A percentile compares a stretch with the other conserved stretches of the same genome.
These are phyloP conservation scores for Allium cepa DNA, from an alignment of 106 monocot genomes.

Conservation along the genomic window DNA sequence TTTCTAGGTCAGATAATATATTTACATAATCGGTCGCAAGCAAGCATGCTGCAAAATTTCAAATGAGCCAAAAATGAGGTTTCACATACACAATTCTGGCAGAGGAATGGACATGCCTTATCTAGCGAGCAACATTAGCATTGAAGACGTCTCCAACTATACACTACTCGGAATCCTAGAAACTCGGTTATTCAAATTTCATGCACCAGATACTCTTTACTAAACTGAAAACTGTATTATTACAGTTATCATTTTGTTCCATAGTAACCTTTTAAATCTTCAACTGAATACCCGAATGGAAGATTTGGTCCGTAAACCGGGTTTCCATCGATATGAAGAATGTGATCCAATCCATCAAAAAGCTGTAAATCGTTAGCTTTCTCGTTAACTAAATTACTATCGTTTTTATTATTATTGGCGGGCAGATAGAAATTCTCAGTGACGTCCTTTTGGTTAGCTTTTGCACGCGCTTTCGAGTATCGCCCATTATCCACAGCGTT, in stretches of 20 bases:
- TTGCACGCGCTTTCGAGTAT: conserved; percentile 45
- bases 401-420: not conserved
- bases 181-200: too few relatives aligned
- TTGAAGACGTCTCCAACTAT: too few relatives aligned
- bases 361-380: conserved; percentile 18
- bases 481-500: conserved; percentile 33
- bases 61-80: too few relatives aligned
- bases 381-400: not conserved
- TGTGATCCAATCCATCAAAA: conserved; percentile 27
- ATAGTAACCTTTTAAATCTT: conserved; percentile 31
- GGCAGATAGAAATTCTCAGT: conserved; percentile 9
- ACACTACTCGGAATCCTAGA: too few relatives aligned
- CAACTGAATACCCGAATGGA: conserved; percentile 46
- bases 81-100: too few relatives aligned
- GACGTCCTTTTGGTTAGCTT: conserved; percentile 27
- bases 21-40: too few relatives aligned
- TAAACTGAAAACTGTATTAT: too few relatives aligned
- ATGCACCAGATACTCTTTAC: too few relatives aligned
- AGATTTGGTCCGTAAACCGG: conserved; percentile 58
- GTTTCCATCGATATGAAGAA: conserved; percentile 21
- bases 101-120: too few relatives aligned
- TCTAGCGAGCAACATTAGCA: too few relatives aligned
- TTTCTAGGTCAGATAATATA: too few relatives aligned
- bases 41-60: too few relatives aligned
- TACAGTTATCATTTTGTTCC: conserved; percentile 3